phyloP scores from a whole-genome alignment of 768 basidiomycete species.

The Trametes elegans region DNA sequence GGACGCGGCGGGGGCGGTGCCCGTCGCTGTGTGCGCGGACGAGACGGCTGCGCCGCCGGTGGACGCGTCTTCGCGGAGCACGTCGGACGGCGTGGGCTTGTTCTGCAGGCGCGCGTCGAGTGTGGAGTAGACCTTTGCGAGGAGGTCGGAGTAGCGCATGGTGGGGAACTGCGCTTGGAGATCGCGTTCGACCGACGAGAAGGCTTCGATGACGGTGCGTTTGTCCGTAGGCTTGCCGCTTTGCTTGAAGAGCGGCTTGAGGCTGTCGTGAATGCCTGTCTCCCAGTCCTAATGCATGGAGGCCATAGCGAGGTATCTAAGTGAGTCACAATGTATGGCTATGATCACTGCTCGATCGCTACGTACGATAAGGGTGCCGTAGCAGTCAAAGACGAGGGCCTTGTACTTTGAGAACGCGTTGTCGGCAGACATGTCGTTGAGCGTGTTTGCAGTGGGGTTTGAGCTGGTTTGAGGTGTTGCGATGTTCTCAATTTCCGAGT shows the following conservation, averaged over 20 bases:
- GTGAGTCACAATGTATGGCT: background rate
- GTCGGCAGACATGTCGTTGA: slow-evolving; percentile 3
- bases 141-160: slow-evolving; percentile 59
- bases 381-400: slow-evolving; percentile 71
- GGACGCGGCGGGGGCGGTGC: background rate
- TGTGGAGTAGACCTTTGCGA: slow-evolving; percentile 39
- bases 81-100: slow-evolving; percentile 15
- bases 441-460: background rate
- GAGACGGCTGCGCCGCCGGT: slow-evolving; percentile 30
- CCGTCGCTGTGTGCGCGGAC: background rate
- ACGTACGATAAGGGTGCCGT: slow-evolving; percentile 66
- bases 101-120: slow-evolving; percentile 34
- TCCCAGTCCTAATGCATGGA: slow-evolving; percentile 65
- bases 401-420: slow-evolving; percentile 30
- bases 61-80: slow-evolving; percentile 27
- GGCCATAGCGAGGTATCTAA: background rate
- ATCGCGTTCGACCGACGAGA: slow-evolving; percentile 50
- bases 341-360: too few species aligned
- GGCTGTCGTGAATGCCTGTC: slow-evolving; percentile 53
- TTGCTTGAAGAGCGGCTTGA: slow-evolving; percentile 47
- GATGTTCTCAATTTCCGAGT: too few species aligned
- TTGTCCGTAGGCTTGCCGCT: slow-evolving; percentile 43
- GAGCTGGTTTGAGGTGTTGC: background rate
- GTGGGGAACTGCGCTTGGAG: slow-evolving; percentile 57
- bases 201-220: slow-evolving; percentile 51